Evolutionary conservation across 305 asterid genomes (phyloP).

Genomic region (Solanum hybrid): DNA sequence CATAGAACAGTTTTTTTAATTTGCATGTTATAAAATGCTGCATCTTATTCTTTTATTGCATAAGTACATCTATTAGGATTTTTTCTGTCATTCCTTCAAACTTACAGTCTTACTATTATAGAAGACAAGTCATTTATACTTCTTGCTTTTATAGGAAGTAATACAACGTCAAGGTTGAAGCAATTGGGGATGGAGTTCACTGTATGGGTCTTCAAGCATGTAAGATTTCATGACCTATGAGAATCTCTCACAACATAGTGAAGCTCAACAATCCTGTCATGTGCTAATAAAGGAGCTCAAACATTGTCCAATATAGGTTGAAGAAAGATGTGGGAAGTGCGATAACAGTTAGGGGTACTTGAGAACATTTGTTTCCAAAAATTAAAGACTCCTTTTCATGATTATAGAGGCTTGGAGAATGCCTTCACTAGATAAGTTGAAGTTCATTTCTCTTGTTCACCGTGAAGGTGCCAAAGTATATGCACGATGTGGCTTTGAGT

Average conservation of each 20-base stretch:
- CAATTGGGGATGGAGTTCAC: constrained; percentile 98
- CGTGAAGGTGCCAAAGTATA: neutral
- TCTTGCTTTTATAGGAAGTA: constrained; percentile 47
- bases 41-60: constrained; percentile 1
- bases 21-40: neutral
- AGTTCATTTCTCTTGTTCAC: neutral
- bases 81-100: neutral
- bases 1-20: neutral
- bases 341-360: neutral
- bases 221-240: constrained; percentile 27
- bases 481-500: neutral
- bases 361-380: neutral
- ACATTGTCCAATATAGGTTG: neutral
- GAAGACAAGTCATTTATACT: constrained; percentile 8
- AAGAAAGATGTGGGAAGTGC: neutral
- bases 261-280: neutral
- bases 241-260: neutral
- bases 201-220: constrained; percentile 99
- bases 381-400: neutral
- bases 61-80: neutral
- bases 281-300: neutral
- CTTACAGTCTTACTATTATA: neutral
- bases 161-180: constrained; percentile 86
- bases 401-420: neutral
- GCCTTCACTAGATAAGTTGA: neutral